Percentiles rank a stretch among this genome's conserved stretches.
These are phyloP conservation scores for Wickerhamiella cacticola DNA, from an alignment of 805 yeast genomes.

Conservation along the genomic window DNA sequence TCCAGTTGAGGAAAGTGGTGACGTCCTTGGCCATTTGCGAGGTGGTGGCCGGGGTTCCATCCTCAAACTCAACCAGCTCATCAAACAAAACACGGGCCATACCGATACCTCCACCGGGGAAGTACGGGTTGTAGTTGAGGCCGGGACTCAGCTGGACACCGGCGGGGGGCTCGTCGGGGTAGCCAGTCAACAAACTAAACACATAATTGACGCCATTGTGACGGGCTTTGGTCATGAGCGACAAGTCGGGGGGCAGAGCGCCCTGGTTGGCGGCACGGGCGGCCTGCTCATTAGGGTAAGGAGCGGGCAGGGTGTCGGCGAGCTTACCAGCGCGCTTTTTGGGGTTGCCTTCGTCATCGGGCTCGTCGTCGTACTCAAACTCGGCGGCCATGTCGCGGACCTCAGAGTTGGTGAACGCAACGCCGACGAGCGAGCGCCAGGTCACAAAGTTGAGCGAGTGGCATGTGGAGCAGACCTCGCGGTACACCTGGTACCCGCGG, in stretches of 20 bases:
- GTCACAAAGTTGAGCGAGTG: slow-evolving; percentile 95
- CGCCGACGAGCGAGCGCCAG: slow-evolving; percentile 97
- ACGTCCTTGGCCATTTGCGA: slow-evolving; percentile 99
- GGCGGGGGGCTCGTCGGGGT: slow-evolving; percentile 98
- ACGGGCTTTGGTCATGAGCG: slow-evolving; percentile 95
- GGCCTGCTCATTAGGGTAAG: slow-evolving; percentile 96
- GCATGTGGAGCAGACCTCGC: slow-evolving; percentile 98
- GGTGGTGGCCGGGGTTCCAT: slow-evolving; percentile 96
- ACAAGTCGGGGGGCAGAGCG: slow-evolving; percentile 96
- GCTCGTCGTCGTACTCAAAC: slow-evolving; percentile 94
- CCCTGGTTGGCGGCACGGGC: slow-evolving; percentile 99
- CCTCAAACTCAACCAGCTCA: slow-evolving; percentile 95
- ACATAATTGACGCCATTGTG: slow-evolving; percentile 96
- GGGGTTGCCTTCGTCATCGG: slow-evolving; percentile 93
- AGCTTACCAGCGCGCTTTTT: slow-evolving; percentile 97
- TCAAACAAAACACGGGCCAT: slow-evolving; percentile 98
- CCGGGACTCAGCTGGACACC: slow-evolving; percentile 92
- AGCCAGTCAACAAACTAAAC: slow-evolving; percentile 90
- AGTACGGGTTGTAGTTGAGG: slow-evolving; percentile 96
- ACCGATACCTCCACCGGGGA: slow-evolving; percentile 99
- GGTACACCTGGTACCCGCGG: slow-evolving; percentile 98
- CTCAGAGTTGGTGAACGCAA: slow-evolving; percentile 81
- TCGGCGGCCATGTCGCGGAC: slow-evolving; percentile 90
- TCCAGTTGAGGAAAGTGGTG: slow-evolving; percentile 91
- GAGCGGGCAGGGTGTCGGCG: slow-evolving; percentile 89